Evolutionary conservation across 148 eudicot genomes (phyloP).

Genomic region (Agrostemma githago): DNA sequence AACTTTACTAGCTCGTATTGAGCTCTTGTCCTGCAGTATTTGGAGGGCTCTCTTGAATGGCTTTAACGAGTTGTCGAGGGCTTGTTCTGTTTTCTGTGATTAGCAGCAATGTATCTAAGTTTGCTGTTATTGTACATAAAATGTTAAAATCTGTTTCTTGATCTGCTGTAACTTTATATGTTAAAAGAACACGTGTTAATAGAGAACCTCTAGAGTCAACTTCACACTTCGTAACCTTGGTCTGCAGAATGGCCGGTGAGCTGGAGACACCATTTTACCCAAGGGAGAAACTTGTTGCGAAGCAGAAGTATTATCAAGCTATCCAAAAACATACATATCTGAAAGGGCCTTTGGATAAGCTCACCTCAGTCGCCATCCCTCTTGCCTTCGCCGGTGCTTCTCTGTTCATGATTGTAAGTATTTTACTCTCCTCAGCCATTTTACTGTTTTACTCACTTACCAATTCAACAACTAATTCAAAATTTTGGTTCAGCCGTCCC

Average conservation of each 20-base stretch:
- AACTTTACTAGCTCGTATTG: neutral
- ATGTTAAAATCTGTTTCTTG: neutral
- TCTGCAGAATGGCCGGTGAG: slow-evolving; percentile 56
- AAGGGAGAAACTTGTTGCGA: slow-evolving; percentile 70
- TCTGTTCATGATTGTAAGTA: slow-evolving; percentile 60
- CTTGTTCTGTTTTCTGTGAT: neutral
- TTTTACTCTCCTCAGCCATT: neutral
- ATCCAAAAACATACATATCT: slow-evolving; percentile 68
- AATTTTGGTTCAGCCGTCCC: neutral
- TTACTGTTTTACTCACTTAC: neutral
- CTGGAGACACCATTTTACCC: slow-evolving; percentile 66
- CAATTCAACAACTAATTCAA: neutral
- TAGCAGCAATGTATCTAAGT: neutral
- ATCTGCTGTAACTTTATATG: neutral
- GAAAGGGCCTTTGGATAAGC: slow-evolving; percentile 70
- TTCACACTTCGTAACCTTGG: neutral
- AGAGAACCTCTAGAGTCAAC: neutral
- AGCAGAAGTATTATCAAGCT: slow-evolving; percentile 65
- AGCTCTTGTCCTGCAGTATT: neutral
- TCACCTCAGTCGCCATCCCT: slow-evolving; percentile 94
- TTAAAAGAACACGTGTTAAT: neutral
- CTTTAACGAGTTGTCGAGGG: neutral
- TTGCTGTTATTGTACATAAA: neutral
- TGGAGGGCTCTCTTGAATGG: neutral
- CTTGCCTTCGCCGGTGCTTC: slow-evolving; percentile 59